Evolutionary conservation across 78 protist species (phyloP).

Genomic region (Dictyostelium brefeldianum): DNA sequence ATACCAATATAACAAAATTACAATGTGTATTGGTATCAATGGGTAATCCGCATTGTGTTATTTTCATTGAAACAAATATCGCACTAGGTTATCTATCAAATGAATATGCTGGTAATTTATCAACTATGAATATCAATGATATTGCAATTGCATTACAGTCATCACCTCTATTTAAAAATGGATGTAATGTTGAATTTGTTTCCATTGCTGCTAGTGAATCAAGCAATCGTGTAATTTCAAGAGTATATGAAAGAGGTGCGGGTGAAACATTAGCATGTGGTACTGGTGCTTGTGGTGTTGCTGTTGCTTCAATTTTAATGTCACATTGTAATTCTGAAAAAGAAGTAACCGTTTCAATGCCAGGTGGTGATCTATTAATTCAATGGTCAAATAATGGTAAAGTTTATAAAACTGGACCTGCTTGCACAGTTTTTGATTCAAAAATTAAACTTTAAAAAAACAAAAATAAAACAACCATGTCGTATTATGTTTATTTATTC

Average conservation of each 20-base stretch:
- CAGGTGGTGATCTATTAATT: constrained; percentile 77
- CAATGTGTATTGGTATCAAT: constrained; percentile 67
- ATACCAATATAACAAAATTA: not conserved
- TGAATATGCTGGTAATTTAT: not conserved
- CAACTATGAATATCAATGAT: constrained; percentile 1
- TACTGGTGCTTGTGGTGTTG: constrained; percentile 87
- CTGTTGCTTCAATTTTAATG: constrained; percentile 56
- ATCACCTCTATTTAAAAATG: constrained; percentile 40
- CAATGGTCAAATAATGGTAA: constrained; percentile 34
- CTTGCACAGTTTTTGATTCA: constrained; percentile 53
- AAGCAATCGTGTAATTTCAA: constrained; percentile 8
- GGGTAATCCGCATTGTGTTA: constrained; percentile 87
- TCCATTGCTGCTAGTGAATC: not conserved
- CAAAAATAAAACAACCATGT: too few relatives aligned
- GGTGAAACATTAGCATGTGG: constrained; percentile 88
- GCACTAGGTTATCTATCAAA: not conserved
- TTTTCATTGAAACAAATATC: constrained; percentile 43
- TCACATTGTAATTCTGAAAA: not conserved
- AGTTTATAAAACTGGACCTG: constrained; percentile 85
- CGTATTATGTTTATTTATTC: not conserved
- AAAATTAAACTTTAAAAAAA: not conserved
- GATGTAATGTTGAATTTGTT: constrained; percentile 84
- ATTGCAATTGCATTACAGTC: constrained; percentile 37
- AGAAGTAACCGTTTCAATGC: constrained; percentile 48
- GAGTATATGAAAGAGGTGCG: constrained; percentile 83